A percentile compares a stretch with the other conserved stretches of the same genome.
These are phyloP conservation scores for Polytrichum formosum DNA, from an alignment of 225 moss, liverwort and hornwort species.

Conservation along the genomic window DNA sequence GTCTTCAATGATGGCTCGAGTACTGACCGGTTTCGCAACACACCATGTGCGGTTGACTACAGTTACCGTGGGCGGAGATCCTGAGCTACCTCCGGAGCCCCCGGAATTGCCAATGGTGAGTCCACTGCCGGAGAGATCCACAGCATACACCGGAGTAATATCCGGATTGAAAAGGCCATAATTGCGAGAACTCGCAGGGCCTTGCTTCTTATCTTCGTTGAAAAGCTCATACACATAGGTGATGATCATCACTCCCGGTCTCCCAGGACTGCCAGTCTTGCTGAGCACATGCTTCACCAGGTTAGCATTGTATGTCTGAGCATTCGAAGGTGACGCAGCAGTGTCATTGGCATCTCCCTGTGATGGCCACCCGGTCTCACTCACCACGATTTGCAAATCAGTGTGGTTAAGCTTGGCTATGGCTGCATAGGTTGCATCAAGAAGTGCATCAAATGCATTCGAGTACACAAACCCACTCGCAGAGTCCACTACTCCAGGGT, in stretches of 20 bases:
- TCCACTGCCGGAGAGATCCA: conserved; percentile 61
- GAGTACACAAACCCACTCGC: conserved; percentile 48
- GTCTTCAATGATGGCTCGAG: too few relatives aligned
- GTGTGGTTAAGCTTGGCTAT: conserved; percentile 56
- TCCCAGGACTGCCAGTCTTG: conserved; percentile 40
- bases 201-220: conserved; percentile 61
- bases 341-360: conserved; percentile 37
- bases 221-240: conserved; percentile 50
- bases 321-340: conserved; percentile 33
- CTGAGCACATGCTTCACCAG: conserved; percentile 32
- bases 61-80: too few relatives aligned
- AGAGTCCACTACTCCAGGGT: conserved; percentile 37
- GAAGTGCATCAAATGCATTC: conserved; percentile 48
- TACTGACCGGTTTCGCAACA: conserved; percentile 46
- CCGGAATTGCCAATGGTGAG: conserved; percentile 18
- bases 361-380: conserved; percentile 57
- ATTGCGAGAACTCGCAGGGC: conserved; percentile 53
- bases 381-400: conserved; percentile 45
- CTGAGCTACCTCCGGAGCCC: conserved; percentile 1
- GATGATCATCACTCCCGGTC: conserved; percentile 42
- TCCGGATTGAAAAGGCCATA: conserved; percentile 67
- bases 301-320: conserved; percentile 39
- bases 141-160: conserved; percentile 55
- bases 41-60: conserved; percentile 64
- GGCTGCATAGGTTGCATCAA: conserved; percentile 58